Evolutionary conservation across 768 basidiomycete species (phyloP), one percentile per base, ranked within the genome.

Genomic region (Xerocomellus dryophilus): DNA sequence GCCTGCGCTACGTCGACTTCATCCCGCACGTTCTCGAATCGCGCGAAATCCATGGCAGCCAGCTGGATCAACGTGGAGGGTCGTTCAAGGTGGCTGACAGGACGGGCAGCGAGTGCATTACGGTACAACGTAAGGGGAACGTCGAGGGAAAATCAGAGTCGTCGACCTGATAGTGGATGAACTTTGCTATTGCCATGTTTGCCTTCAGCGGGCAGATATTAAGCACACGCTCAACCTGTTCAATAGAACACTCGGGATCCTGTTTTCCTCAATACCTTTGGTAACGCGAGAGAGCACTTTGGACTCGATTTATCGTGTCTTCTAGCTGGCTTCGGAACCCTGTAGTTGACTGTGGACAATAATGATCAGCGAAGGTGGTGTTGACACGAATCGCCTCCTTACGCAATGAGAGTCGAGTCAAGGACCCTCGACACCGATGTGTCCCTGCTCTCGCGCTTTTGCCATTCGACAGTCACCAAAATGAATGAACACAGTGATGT

Each of bases 151-250:
- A 36, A 21, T 18, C 43, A 18, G 18, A 38, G 32, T 17, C 23
- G 10, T 29, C 39, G 15, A 44, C 42, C 18, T 3, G 38, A 35
- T 32, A 39, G 12, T n/a, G n/a, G 7, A 47, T n/a, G 7, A 53
- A 44, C 15, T 47, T 38, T 42, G 55, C 51, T 7, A 2, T 21
- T 31, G 56, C 56, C 17, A 55, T 1, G 17, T 57, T 57, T 27
- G 56, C 45, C 3, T 56, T 47, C 17, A 11, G 29, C 9, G 53
- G 45, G 21, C 56, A 57, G n/a, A 55, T 12, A 23, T 21, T 10
- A 12, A 57, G 43, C 12, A 43, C 56, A n/a, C 10, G 43, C 21
- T 54, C 25, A 32, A 57, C 55, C 0, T 36, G 36, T 35, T 41
- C 20, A 4, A 42, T 45, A 7, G 56, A 39, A 15, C 3, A 9